Base-by-base conservation (phyloP, 2,329 filamentous ascomycete species). In the Penicillium paneum region DNA sequence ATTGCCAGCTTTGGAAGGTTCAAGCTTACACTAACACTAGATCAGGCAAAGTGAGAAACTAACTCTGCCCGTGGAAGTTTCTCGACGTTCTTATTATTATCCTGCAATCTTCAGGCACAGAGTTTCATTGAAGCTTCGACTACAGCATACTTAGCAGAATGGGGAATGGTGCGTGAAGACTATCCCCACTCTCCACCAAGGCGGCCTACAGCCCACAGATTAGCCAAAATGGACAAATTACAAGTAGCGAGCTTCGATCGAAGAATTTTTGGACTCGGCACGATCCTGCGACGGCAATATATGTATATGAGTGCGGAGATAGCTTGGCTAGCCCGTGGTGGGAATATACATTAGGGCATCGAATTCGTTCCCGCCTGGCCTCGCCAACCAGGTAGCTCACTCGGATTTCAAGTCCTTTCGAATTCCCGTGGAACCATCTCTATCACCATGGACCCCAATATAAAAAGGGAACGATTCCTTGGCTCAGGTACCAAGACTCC, bases 61-160 rank as follows among this genome's bases (percentile, higher is more conserved):
- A 28, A 56, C 15, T 36, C 38, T 28, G 19, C 48, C 54, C 51
- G 59, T 62, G 32, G 56, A 63, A 63, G 19, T 34, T 62, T 59
- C 58, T 56, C 54, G 50, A 56, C 4, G 21, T 39, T 41, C 41
- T 32, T 8, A 19, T 3, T 28, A n/a, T 36, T 19, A 26, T 39
- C 24, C n/a, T 29, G 24, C 21, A 34, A 48, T 45, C 40, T 45
- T 42, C 49, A 54, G 28, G 24, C 7, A 32, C 15, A 26, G 29
- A 42, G 34, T 38, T 28, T 38, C 11, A 3, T 26, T 26, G 17
- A 52, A 46, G 31, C 43, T 46, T 35, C 19, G 10, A 36, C 5
- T 21, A 5, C n/a, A 1, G 19, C 17, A 13, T 10, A 39, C 13
- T 19, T n/a, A 13, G 26, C 10, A 43, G 13, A 24, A 50, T 31